Base-by-base conservation (phyloP, 768 basidiomycete genomes). In the Gautieria morchelliformis region DNA sequence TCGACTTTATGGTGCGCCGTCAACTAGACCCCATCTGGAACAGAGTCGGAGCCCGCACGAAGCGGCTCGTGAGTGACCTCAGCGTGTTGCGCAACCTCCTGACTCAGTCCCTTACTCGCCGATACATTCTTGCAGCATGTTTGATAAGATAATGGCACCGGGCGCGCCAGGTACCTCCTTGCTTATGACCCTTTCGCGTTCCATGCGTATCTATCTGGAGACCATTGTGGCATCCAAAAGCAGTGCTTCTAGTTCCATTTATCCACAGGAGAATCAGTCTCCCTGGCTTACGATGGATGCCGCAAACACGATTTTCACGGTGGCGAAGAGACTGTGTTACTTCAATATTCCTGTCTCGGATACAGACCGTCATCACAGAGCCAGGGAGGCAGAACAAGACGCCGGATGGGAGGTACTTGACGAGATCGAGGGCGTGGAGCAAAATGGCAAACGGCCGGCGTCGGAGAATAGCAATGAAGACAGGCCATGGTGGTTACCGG, bases 1-100 rank as follows among this genome's bases (percentile, higher is more conserved):
- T 98, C 65, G 94, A 97, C 65, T 72, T 80, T 19, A 78, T 95
- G 51, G 93, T 97, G 2, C 82, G 94, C 3, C 80, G 82, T 35
- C 92, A 94, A 64, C 80, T 98, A 8, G 92, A 96, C 68, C 79
- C 93, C 0, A 87, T 96, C 7, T 98, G 96, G 95, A 93, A 98
- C 69, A 91, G 92, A 71, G 94, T 95, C 27, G 93, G 93, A 0
- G 84, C 90, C 1, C 86, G 82, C 59, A 98, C 94, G 5, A 93
- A 90, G 63, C 90, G 93, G 59, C 81, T 98, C 11, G 92, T 97
- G 9, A 81, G 77, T 52, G 95, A 98, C 67, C 80, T 99, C 17
- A 84, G 87, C 0, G 87, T 85, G 1, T 77, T 99, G 1, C 79
- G 96, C 0, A 83, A 85, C 46, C 78, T 98, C 5, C 81, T 97